These are phyloP conservation scores for Rhizopogon vulgaris DNA, from an alignment of 768 basidiomycete species.

Conservation along the genomic window DNA sequence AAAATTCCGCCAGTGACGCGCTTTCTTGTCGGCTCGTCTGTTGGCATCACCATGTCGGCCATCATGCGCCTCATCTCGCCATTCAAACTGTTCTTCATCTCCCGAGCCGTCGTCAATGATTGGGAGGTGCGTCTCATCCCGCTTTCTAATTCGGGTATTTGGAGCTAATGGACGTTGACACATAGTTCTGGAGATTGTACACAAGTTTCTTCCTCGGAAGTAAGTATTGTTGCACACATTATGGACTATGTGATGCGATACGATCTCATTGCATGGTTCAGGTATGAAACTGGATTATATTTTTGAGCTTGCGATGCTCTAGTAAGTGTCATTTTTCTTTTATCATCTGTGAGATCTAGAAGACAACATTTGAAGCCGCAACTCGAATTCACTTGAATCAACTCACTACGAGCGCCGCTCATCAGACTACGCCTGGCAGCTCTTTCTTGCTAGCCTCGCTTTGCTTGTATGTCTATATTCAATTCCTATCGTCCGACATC, in stretches of 20 bases:
- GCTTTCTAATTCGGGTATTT: neutral
- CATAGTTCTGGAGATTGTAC: constrained; percentile 66
- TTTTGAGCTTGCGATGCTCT: constrained; percentile 40
- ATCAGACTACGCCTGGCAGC: constrained; percentile 75
- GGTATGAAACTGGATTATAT: constrained; percentile 28
- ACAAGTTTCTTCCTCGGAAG: constrained; percentile 74
- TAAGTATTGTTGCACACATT: constrained; percentile 17
- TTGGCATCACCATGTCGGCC: constrained; percentile 54
- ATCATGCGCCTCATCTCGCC: constrained; percentile 47
- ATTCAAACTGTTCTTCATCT: constrained; percentile 52
- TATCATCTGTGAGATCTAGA: neutral
- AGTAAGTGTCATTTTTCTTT: constrained; percentile 19
- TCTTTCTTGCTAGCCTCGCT: constrained; percentile 43
- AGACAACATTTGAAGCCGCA: constrained; percentile 42
- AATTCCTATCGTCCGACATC: constrained; percentile 1
- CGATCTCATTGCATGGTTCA: constrained; percentile 5
- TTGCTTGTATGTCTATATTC: constrained; percentile 49
- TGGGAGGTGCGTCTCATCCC: constrained; percentile 43
- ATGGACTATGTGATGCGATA: neutral
- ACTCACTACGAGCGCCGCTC: constrained; percentile 52
- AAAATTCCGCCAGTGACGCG: constrained; percentile 86
- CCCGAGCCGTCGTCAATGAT: constrained; percentile 33
- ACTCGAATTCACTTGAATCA: constrained; percentile 57
- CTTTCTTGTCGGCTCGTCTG: constrained; percentile 52
- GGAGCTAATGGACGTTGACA: neutral